Conservation (phyloP, 225 moss, liverwort and hornwort genomes). For the Antitrichia curtipendula region DNA sequence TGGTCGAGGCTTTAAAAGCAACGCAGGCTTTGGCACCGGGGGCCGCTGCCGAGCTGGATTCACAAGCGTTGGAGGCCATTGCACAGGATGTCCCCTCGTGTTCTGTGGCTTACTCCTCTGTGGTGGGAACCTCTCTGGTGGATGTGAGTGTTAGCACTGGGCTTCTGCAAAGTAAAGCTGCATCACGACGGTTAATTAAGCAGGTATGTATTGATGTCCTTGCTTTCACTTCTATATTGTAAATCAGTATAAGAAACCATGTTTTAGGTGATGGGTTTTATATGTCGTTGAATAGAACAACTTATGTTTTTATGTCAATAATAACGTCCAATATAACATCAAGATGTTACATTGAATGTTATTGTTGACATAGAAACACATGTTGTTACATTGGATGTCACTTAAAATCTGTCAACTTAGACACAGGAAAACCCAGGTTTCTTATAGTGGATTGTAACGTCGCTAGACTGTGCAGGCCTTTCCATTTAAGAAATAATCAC, state of each 20-base stretch:
- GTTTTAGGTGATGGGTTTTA: too few species aligned
- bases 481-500: neutral
- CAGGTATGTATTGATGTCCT: conserved; percentile 15
- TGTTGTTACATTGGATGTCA: too few species aligned
- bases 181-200: conserved; percentile 64
- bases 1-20: conserved; percentile 62
- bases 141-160: conserved; percentile 68
- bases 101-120: conserved; percentile 33
- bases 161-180: conserved; percentile 75
- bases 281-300: too few species aligned
- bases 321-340: too few species aligned
- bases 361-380: too few species aligned
- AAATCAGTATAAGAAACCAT: too few species aligned
- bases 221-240: neutral
- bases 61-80: conserved; percentile 65
- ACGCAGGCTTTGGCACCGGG: conserved; percentile 88
- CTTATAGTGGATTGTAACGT: neutral
- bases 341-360: too few species aligned
- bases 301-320: too few species aligned
- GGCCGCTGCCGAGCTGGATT: conserved; percentile 42
- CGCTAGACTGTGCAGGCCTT: neutral
- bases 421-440: too few species aligned
- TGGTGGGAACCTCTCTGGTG: conserved; percentile 51
- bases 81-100: conserved; percentile 68
- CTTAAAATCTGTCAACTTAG: too few species aligned